Evolutionary conservation across 208 protist genomes (phyloP).

Genomic region (Tritrichomonas foetus): DNA sequence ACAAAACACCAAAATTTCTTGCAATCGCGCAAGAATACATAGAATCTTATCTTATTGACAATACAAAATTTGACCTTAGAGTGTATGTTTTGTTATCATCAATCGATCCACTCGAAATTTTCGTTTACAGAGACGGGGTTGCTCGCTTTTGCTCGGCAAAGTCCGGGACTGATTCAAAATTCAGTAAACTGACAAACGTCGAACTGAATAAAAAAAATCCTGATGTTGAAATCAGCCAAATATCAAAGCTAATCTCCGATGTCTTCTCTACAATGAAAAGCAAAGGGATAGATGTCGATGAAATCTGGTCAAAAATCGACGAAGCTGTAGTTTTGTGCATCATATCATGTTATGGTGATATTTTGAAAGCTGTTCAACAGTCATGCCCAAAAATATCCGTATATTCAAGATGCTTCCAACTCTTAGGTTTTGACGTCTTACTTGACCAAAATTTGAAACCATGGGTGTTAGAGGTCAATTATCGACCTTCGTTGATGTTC

Average conservation of each 20-base stretch:
- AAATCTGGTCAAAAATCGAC: neutral
- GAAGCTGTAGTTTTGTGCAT: neutral
- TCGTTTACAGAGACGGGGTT: neutral
- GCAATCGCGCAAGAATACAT: conserved; percentile 23
- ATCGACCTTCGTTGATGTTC: neutral
- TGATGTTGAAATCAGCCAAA: neutral
- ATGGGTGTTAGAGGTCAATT: neutral
- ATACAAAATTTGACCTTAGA: neutral
- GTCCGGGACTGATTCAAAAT: neutral
- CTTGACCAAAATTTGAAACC: neutral
- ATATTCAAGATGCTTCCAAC: neutral
- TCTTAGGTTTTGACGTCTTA: neutral
- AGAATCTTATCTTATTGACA: neutral
- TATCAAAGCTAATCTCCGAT: neutral
- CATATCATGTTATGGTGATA: neutral
- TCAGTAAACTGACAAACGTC: neutral
- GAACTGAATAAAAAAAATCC: conserved; percentile 5
- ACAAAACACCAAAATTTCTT: neutral
- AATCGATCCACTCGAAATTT: neutral
- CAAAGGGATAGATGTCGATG: neutral
- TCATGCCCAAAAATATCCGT: neutral
- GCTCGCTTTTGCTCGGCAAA: neutral
- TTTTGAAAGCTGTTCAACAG: neutral
- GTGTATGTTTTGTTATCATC: neutral
- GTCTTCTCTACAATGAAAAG: neutral